Percentiles rank a stretch among this genome's conserved stretches.
Conservation (phyloP, 352 stramenopile genomes). For the Globisporangium middletonii region DNA sequence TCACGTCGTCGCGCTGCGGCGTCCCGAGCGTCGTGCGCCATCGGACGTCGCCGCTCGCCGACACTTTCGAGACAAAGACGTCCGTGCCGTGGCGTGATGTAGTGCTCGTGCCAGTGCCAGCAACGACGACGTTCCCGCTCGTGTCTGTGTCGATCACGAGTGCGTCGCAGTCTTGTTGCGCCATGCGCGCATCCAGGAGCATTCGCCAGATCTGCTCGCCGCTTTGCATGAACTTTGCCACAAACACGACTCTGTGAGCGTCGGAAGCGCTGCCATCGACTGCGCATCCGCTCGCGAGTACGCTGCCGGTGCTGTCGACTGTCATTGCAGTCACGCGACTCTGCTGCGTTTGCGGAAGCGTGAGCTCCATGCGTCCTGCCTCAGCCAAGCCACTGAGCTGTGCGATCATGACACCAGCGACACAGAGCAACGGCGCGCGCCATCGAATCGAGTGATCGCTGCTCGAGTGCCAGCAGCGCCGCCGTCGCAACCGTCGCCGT, state of each 20-base stretch:
- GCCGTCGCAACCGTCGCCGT: background rate
- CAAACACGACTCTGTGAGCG: background rate
- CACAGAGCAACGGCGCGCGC: background rate
- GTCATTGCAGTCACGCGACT: background rate
- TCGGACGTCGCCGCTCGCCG: background rate
- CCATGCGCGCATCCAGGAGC: background rate
- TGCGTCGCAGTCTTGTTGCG: background rate
- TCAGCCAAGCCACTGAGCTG: background rate
- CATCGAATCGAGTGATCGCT: background rate
- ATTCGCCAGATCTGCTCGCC: slow-evolving; percentile 11
- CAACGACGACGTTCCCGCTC: slow-evolving; percentile 6
- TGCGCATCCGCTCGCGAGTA: slow-evolving; percentile 6
- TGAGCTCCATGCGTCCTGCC: slow-evolving; percentile 6
- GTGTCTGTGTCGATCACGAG: slow-evolving; percentile 1
- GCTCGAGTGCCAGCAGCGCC: background rate
- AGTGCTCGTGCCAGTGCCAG: background rate
- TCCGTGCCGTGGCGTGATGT: background rate
- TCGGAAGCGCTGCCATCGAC: background rate
- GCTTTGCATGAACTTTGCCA: slow-evolving; percentile 9
- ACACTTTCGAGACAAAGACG: slow-evolving; percentile 4
- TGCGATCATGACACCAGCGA: background rate
- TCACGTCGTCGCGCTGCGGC: slow-evolving; percentile 1
- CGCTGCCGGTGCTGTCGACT: background rate
- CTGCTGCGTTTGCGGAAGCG: background rate
- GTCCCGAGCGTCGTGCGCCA: slow-evolving; percentile 1